A percentile compares a stretch with the other conserved stretches of the same genome.
phyloP scores from a whole-genome alignment of 2,329 filamentous ascomycete species.

The Teratosphaeria nubilosa region DNA sequence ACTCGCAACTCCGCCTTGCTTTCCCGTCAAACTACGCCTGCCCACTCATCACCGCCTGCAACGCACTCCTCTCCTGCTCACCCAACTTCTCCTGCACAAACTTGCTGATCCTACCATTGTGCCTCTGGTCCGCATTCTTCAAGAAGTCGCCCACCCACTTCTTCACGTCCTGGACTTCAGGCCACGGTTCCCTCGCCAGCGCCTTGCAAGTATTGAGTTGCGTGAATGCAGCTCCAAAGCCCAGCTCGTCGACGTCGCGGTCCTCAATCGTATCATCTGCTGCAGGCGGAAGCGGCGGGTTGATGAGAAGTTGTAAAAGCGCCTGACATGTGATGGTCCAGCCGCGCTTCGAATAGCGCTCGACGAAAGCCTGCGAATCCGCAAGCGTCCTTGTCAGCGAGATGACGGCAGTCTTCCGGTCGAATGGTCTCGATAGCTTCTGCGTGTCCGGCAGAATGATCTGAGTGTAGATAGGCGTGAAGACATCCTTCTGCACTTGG shows the following conservation, averaged over 20 bases:
- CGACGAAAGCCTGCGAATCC: conserved; percentile 73
- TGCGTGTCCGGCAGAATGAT: conserved; percentile 85
- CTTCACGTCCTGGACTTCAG: conserved; percentile 70
- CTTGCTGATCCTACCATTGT: conserved; percentile 57
- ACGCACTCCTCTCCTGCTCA: conserved; percentile 29
- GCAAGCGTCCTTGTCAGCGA: conserved; percentile 88
- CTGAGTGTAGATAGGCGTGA: conserved; percentile 72
- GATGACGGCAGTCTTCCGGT: conserved; percentile 87
- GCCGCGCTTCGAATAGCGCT: conserved; percentile 61
- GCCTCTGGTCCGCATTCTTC: conserved; percentile 63
- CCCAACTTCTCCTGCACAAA: conserved; percentile 63
- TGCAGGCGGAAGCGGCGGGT: conserved; percentile 61
- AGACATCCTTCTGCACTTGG: conserved; percentile 65
- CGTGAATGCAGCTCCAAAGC: conserved; percentile 91
- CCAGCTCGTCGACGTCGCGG: conserved; percentile 86
- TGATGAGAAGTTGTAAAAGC: conserved; percentile 80
- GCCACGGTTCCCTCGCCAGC: conserved; percentile 66
- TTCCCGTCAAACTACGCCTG: background rate
- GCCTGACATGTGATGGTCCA: conserved; percentile 86
- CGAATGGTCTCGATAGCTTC: conserved; percentile 74
- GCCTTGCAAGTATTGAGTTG: conserved; percentile 83
- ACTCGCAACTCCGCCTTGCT: background rate
- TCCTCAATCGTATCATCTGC: conserved; percentile 71
- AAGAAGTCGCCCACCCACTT: conserved; percentile 75
- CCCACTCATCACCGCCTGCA: conserved; percentile 28